phyloP scores from a whole-genome alignment of 257 asterid genomes.

The Nicotiana paniculata region DNA sequence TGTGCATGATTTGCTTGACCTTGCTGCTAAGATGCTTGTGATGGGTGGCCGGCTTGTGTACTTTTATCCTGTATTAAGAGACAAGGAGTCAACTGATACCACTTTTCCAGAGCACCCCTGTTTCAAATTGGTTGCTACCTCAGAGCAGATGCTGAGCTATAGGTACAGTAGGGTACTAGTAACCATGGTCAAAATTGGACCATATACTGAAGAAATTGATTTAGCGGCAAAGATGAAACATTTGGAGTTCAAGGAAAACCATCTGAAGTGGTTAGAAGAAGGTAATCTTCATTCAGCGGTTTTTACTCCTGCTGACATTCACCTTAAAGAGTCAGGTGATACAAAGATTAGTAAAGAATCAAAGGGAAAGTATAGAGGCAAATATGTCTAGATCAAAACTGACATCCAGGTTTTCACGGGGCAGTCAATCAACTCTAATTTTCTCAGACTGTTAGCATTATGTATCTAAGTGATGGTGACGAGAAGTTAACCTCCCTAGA shows the following conservation, averaged over 20 bases:
- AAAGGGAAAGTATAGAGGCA: slow-evolving; percentile 89
- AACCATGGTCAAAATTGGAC: slow-evolving; percentile 63
- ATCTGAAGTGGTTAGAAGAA: slow-evolving; percentile 90
- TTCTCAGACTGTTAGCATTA: not conserved
- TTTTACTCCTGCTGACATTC: slow-evolving; percentile 56
- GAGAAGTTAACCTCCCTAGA: not conserved
- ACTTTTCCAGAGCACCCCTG: slow-evolving; percentile 89
- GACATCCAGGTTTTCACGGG: not conserved
- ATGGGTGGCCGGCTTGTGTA: slow-evolving; percentile 89
- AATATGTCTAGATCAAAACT: slow-evolving; percentile 57
- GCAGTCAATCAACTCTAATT: not conserved
- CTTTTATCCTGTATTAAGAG: slow-evolving; percentile 84
- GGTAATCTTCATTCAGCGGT: slow-evolving; percentile 94
- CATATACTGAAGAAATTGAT: slow-evolving; percentile 63
- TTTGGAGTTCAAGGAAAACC: slow-evolving; percentile 73
- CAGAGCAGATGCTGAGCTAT: slow-evolving; percentile 87
- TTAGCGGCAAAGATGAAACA: slow-evolving; percentile 61
- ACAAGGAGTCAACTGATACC: slow-evolving; percentile 49
- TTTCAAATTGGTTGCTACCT: slow-evolving; percentile 54
- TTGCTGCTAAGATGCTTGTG: slow-evolving; percentile 87
- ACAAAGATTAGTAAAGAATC: slow-evolving; percentile 35
- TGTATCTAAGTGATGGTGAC: not conserved
- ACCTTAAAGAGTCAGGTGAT: slow-evolving; percentile 36
- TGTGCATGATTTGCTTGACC: slow-evolving; percentile 91
- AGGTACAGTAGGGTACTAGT: slow-evolving; percentile 80